These are phyloP conservation scores for Malus fusca DNA, from an alignment of 306 rosid species.

Conservation along the genomic window DNA sequence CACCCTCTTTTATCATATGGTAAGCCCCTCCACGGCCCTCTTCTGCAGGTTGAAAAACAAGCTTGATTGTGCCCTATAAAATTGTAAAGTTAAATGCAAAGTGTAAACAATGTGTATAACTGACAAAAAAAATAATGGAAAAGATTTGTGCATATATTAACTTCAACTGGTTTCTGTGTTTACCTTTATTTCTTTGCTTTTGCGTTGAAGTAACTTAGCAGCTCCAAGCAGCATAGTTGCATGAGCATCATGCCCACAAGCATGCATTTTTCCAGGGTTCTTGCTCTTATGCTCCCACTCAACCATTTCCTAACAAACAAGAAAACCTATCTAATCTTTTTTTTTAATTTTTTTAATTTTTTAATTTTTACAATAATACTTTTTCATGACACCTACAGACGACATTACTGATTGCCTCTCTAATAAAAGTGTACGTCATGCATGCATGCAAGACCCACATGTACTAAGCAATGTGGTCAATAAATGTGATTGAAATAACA, in stretches of 20 bases:
- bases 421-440: no score
- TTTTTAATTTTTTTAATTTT: no score
- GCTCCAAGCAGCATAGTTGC: slow-evolving; percentile 62
- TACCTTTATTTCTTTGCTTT: slow-evolving; percentile 38
- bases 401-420: no score
- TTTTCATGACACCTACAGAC: no score
- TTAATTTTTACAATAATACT: no score
- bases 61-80: slow-evolving; percentile 55
- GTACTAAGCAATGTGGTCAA: background rate
- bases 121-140: no score
- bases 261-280: slow-evolving; percentile 51
- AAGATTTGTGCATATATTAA: background rate
- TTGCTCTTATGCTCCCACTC: slow-evolving; percentile 65
- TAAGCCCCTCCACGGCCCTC: slow-evolving; percentile 51
- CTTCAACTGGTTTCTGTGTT: background rate
- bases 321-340: background rate
- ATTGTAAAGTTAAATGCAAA: background rate
- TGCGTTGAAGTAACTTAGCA: slow-evolving; percentile 45
- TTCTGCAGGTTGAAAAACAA: slow-evolving; percentile 59
- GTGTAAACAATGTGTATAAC: background rate
- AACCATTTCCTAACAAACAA: slow-evolving; percentile 42
- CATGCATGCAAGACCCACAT: no score
- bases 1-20: slow-evolving; percentile 45
- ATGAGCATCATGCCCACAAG: slow-evolving; percentile 62
- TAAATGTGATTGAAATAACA: background rate